Evolutionary conservation across 1,284 basidiomycete species (phyloP).

Genomic region (Mycena citricolor): DNA sequence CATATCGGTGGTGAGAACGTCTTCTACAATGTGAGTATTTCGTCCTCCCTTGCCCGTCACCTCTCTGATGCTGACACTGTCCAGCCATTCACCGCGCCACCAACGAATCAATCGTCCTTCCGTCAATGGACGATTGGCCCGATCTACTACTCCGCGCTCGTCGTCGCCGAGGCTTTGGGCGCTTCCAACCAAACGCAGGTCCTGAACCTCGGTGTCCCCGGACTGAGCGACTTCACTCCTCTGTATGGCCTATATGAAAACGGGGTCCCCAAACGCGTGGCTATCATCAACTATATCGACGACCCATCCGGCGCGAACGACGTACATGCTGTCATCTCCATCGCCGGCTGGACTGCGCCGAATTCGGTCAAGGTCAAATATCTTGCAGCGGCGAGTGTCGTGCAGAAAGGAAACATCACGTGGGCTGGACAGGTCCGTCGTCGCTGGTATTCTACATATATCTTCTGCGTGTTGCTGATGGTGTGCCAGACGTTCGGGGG

Average conservation of each 20-base stretch:
- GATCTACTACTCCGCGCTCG: slow-evolving; percentile 69
- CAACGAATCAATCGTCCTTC: slow-evolving; percentile 57
- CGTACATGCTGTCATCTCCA: slow-evolving; percentile 4
- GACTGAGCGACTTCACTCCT: slow-evolving; percentile 33
- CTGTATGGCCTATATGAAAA: slow-evolving; percentile 66
- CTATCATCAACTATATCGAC: slow-evolving; percentile 15
- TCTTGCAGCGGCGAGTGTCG: slow-evolving; percentile 50
- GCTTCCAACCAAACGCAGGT: slow-evolving; percentile 56
- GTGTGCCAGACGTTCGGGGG: slow-evolving; percentile 62
- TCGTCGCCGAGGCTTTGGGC: slow-evolving; percentile 71
- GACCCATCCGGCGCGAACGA: slow-evolving; percentile 11
- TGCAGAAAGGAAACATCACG: slow-evolving; percentile 67
- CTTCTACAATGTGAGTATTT: slow-evolving; percentile 47
- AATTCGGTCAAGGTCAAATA: slow-evolving; percentile 26
- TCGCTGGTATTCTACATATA: background rate
- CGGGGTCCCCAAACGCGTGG: slow-evolving; percentile 11
- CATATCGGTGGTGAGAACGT: slow-evolving; percentile 65
- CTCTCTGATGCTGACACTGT: background rate
- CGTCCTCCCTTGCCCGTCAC: background rate
- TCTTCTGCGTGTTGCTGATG: background rate
- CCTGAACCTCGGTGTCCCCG: slow-evolving; percentile 36
- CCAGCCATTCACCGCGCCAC: slow-evolving; percentile 29
- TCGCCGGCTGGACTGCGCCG: slow-evolving; percentile 7
- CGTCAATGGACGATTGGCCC: slow-evolving; percentile 65
- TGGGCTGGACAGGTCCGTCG: slow-evolving; percentile 61